Evolutionary conservation across 192 early-diverging fungal species (phyloP).

Genomic region (Backusella circina): DNA sequence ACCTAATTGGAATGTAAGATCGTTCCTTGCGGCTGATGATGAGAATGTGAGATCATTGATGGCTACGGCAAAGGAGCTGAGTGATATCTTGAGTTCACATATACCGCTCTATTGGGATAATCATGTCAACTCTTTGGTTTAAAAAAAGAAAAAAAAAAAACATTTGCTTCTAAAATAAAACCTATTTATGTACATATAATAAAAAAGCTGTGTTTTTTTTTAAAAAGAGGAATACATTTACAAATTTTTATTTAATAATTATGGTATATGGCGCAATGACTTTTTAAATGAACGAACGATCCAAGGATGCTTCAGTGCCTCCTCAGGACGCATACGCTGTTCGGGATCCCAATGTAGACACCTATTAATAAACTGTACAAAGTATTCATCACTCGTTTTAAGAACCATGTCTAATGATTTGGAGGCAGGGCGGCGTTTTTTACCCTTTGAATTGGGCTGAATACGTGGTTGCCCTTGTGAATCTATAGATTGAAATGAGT

Average conservation of each 20-base stretch:
- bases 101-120: constrained; percentile 23
- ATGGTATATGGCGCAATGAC: not conserved
- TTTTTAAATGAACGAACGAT: constrained; percentile 6
- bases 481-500: constrained; percentile 30
- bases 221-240: not conserved
- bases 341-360: constrained; percentile 86
- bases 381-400: constrained; percentile 67
- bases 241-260: not conserved
- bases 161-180: too few relatives aligned
- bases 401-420: constrained; percentile 72
- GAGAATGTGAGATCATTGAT: constrained; percentile 17
- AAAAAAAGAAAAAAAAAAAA: not conserved
- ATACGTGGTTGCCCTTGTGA: constrained; percentile 47
- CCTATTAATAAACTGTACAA: constrained; percentile 80
- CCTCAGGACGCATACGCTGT: constrained; percentile 1
- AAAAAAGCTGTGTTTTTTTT: too few relatives aligned
- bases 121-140: constrained; percentile 1
- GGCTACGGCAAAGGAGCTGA: constrained; percentile 3
- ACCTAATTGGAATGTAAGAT: constrained; percentile 30
- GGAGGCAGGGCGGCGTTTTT: constrained; percentile 68
- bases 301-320: constrained; percentile 14
- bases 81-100: constrained; percentile 17
- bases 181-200: too few relatives aligned
- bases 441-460: constrained; percentile 83
- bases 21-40: constrained; percentile 20